Base-by-base conservation (phyloP, 768 basidiomycete genomes). In the Psilocybe cyanescens region DNA sequence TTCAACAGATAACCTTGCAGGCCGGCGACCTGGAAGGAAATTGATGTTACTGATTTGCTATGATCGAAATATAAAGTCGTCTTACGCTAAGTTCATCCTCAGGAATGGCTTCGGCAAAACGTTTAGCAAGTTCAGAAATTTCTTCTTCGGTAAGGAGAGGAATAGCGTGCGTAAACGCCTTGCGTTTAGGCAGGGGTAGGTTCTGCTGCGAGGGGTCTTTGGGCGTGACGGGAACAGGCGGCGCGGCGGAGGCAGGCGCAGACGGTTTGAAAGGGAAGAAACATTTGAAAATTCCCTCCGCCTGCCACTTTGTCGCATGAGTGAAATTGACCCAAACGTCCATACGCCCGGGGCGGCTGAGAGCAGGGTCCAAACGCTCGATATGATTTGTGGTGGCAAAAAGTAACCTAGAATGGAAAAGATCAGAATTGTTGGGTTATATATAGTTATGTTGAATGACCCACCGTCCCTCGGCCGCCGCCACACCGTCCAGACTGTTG, bases 331-430 rank as follows among this genome's bases (percentile, higher is more conserved):
- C 83, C 92, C 92, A 94, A 14, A 96, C 89, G 68, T 94, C 94
- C 91, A 94, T 93, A 49, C 92, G 90, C 60, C 95, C 95, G 30
- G 94, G 91, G 19, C 93, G 86, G 72, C 87, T 91, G 37, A 96
- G 82, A 3, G 94, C 93, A 52, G 90, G 94, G 74, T 97, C 95
- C 35, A 97, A 83, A 49, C 93, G 89, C 71, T 97, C 94, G 67
- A 95, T 93, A 71, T 97, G 95, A 76, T 97, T 97, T 11, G 93
- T 95, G 6, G 93, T 95, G 56, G 94, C 94, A 74, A 96, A 95
- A 8, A 96, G 81, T 60, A 97, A 82, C 44, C 92, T 89, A 68
- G 52, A 62, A 64, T 66, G 61, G 51, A 58, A 48, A 63, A 37
- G 48, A 52, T 65, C 33, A 63, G 59, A 67, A 49, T 45, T 7